Evolutionary conservation across 2,329 filamentous ascomycete genomes (phyloP), one percentile per base, ranked within the genome.

Genomic region (Didymella exigua): DNA sequence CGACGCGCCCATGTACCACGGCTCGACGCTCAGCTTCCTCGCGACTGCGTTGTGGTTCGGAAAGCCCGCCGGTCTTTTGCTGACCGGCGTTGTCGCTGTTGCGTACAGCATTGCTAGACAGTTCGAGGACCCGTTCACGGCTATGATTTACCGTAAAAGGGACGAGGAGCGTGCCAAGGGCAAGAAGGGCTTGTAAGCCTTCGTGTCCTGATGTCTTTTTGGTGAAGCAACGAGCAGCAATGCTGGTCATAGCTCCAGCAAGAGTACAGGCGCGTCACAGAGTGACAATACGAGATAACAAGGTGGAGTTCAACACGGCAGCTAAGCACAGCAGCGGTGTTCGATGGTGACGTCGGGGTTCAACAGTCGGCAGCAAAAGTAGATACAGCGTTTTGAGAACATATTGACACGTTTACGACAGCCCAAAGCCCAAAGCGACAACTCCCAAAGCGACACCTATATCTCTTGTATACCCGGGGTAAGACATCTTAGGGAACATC

Each of bases 121-220:
- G 67, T 96, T 87, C 78, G 93, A 98, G 81, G 93, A 98, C 76
- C 93, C 93, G 4, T 99, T 98, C 78, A 99, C 95, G 6, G 86
- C 86, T 3, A 90, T 84, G 62, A 99, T 99, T 71, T 99, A 98
- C 76, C 89, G 88, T 63, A 96, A 95, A 86, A 84, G 90, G 57
- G 89, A 92, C 53, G 71, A 76, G 62, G 77, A 80, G 69, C 76
- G 76, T 66, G 71, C 65, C 58, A 73, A 59, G 41, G 74, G 69
- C 54, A 75, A 74, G 69, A 77, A 78, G 67, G 69, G 59, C 14
- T 51, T 55, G 48, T 66, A 59, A 46, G 27, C 42, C 18, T n/a
- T 26, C 13, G 5, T 16, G 13, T 19, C 19, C 16, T 37, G 10
- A 8, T 4, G 11, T 2, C 10, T 34, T 18, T 33, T 34, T 6